Evolutionary conservation across 495 filamentous ascomycete genomes (phyloP).

Genomic region (Aspergillus indologenus): DNA sequence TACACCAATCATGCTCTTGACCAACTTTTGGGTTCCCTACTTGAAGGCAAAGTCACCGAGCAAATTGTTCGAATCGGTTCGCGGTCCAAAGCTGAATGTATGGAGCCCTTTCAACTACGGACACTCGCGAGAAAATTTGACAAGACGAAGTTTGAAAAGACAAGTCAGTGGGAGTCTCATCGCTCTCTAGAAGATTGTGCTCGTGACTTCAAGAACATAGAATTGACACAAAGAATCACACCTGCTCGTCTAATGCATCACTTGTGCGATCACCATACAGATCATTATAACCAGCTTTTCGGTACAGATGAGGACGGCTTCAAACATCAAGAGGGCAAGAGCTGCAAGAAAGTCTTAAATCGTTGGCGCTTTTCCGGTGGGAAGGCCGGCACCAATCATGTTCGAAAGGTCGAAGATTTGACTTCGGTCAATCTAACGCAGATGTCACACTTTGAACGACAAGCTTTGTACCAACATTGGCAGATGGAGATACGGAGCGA

Average conservation of each 20-base stretch:
- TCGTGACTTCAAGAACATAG: constrained; percentile 10
- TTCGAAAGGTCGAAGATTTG: constrained; percentile 15
- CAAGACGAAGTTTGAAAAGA: constrained; percentile 43
- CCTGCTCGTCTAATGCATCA: constrained; percentile 14
- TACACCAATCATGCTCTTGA: constrained; percentile 77
- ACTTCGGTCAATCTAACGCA: constrained; percentile 14
- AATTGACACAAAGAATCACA: neutral
- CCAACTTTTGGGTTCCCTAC: constrained; percentile 64
- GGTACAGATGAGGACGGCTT: constrained; percentile 13
- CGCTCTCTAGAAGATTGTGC: constrained; percentile 15
- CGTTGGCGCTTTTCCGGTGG: constrained; percentile 32
- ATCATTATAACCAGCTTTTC: constrained; percentile 27
- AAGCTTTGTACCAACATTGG: constrained; percentile 42
- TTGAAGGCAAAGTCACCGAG: constrained; percentile 46
- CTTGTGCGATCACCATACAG: constrained; percentile 13
- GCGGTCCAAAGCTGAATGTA: constrained; percentile 56
- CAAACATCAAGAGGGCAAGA: constrained; percentile 12
- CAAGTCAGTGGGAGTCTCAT: constrained; percentile 13
- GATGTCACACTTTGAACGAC: constrained; percentile 28
- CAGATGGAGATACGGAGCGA: constrained; percentile 35
- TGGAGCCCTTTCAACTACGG: constrained; percentile 42
- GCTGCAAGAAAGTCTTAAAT: no score
- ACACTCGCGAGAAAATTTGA: constrained; percentile 26
- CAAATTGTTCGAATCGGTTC: constrained; percentile 70
- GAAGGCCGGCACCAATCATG: constrained; percentile 3